Percentiles rank a stretch among this genome's conserved stretches.
Evolutionary conservation across 192 early-diverging fungal genomes (phyloP).

Genomic region (Powellomyces hirtus): DNA sequence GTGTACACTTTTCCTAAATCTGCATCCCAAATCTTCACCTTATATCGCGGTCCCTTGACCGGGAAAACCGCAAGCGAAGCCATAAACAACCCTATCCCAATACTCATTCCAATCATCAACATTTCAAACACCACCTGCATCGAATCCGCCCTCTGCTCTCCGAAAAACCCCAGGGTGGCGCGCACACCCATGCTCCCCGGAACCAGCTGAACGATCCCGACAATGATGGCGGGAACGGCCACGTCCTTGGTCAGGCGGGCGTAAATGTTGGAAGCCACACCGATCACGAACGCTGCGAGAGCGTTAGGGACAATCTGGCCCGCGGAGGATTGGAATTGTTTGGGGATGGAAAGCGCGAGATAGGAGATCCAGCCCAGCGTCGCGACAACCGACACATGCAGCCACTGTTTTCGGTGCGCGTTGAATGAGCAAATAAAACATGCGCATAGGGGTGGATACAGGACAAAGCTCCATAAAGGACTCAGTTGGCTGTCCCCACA

Average conservation of each 20-base stretch:
- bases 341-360: slow-evolving; percentile 56
- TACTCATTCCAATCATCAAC: slow-evolving; percentile 45
- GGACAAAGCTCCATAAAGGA: slow-evolving; percentile 53
- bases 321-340: slow-evolving; percentile 41
- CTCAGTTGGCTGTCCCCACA: background rate
- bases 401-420: slow-evolving; percentile 65
- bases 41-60: slow-evolving; percentile 33
- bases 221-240: slow-evolving; percentile 77
- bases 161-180: slow-evolving; percentile 64
- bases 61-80: slow-evolving; percentile 43
- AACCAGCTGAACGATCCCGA: slow-evolving; percentile 77
- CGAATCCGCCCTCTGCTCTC: slow-evolving; percentile 26
- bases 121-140: slow-evolving; percentile 46
- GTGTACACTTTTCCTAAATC: no score
- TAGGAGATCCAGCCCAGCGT: slow-evolving; percentile 71
- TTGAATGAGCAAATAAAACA: slow-evolving; percentile 57
- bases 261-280: slow-evolving; percentile 73
- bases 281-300: slow-evolving; percentile 75
- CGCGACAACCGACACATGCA: slow-evolving; percentile 66
- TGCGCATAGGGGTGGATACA: slow-evolving; percentile 56
- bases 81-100: slow-evolving; percentile 49
- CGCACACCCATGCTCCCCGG: slow-evolving; percentile 81
- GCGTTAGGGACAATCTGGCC: slow-evolving; percentile 47
- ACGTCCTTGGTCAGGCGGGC: slow-evolving; percentile 70
- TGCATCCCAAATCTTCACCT: slow-evolving; percentile 1